A percentile compares a stretch with the other conserved stretches of the same genome.
These are phyloP conservation scores for Vitis amurensis DNA, from an alignment of 164 flowering plant species.

Conservation along the genomic window DNA sequence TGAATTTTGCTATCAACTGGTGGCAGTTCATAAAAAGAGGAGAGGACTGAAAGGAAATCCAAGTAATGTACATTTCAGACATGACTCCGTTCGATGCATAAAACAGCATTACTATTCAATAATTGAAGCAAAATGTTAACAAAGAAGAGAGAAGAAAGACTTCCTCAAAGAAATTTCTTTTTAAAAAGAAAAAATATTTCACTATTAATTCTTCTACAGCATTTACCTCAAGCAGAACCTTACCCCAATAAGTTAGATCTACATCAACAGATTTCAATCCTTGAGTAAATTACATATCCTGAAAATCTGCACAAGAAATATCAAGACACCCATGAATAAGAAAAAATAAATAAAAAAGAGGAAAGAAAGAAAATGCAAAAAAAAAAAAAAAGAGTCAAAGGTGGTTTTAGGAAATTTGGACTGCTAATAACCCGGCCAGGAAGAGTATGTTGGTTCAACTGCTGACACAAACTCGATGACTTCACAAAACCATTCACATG, in stretches of 20 bases:
- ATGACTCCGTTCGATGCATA: not conserved
- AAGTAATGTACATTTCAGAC: too few species aligned
- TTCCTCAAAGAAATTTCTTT: slow-evolving; percentile 1
- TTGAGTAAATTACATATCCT: slow-evolving; percentile 24
- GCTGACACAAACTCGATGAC: not conserved
- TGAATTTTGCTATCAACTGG: too few species aligned
- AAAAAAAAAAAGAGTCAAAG: too few species aligned
- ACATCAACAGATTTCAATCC: slow-evolving; percentile 20
- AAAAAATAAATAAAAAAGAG: slow-evolving; percentile 6
- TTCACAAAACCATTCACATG: too few species aligned
- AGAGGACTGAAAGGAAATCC: too few species aligned
- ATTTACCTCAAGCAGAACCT: slow-evolving; percentile 11
- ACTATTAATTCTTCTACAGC: slow-evolving; percentile 16
- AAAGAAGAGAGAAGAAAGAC: not conserved
- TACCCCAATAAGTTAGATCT: slow-evolving; percentile 29
- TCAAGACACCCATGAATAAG: not conserved
- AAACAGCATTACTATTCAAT: slow-evolving; percentile 2
- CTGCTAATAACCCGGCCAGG: too few species aligned
- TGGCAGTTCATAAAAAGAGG: too few species aligned
- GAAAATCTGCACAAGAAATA: slow-evolving; percentile 19
- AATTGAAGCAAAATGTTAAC: not conserved
- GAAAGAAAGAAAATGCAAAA: not conserved
- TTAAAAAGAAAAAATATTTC: not conserved
- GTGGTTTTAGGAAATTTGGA: too few species aligned
- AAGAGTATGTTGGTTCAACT: not conserved